phyloP scores from a whole-genome alignment of 306 rosid species.

The Corylus heterophylla region DNA sequence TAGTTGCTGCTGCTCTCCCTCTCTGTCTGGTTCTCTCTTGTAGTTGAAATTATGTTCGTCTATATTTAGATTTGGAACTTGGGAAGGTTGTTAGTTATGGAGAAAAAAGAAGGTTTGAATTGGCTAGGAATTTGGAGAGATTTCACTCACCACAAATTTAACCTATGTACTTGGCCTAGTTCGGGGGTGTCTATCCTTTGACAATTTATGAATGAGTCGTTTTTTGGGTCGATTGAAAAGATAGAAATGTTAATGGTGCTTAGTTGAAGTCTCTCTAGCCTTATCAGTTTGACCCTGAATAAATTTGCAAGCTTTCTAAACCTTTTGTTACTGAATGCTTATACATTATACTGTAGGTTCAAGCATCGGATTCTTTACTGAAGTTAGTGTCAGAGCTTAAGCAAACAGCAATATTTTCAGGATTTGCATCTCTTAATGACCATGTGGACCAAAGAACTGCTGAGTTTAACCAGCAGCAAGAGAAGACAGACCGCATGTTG shows the following conservation, averaged over 20 bases:
- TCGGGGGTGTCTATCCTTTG: not conserved
- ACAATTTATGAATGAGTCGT: not conserved
- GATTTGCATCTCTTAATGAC: constrained; percentile 89
- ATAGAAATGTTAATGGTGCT: not conserved
- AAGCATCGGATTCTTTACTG: constrained; percentile 80
- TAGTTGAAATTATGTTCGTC: not conserved
- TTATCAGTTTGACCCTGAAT: not conserved
- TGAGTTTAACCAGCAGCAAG: constrained; percentile 69
- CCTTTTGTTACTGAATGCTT: not conserved
- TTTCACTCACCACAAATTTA: not conserved
- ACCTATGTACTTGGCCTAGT: not conserved
- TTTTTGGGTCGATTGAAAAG: not conserved
- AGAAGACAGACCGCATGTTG: constrained; percentile 59
- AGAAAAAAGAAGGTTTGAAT: not conserved
- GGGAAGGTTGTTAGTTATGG: not conserved
- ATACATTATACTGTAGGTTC: constrained; percentile 49
- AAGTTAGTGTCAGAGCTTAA: constrained; percentile 83
- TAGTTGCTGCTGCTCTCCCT: not conserved
- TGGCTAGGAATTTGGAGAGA: not conserved
- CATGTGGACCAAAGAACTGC: constrained; percentile 79
- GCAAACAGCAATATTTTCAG: constrained; percentile 92
- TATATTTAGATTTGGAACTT: not conserved
- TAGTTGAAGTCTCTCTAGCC: not conserved
- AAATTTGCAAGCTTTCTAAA: not conserved
- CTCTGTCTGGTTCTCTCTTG: not conserved